Evolutionary conservation across 306 rosid species (phyloP).

Genomic region (Biancaea sappan): DNA sequence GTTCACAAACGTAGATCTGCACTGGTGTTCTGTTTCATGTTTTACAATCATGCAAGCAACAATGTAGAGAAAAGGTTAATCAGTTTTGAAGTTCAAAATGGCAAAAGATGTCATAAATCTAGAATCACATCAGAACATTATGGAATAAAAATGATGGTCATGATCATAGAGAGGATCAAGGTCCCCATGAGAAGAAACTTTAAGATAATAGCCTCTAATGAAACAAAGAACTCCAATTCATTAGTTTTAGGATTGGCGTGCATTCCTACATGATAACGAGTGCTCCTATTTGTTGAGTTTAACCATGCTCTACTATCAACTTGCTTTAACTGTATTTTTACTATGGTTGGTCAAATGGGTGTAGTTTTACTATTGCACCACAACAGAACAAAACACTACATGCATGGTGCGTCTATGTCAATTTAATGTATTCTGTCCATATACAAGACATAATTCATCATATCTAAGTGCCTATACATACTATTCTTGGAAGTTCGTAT

Average conservation of each 20-base stretch:
- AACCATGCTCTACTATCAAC: neutral
- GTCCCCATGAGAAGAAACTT: neutral
- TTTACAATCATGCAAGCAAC: neutral
- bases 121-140: neutral
- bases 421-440: no score
- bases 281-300: neutral
- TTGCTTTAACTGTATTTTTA: neutral
- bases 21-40: neutral
- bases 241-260: neutral
- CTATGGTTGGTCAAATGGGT: neutral
- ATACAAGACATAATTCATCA: constrained; percentile 8
- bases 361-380: neutral
- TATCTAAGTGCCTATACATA: neutral
- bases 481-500: neutral
- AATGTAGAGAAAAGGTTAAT: neutral
- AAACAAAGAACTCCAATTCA: neutral
- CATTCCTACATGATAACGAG: neutral
- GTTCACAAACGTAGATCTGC: no score
- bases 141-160: neutral
- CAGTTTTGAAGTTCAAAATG: neutral
- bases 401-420: neutral
- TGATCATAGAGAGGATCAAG: neutral
- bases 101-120: neutral
- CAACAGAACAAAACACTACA: neutral
- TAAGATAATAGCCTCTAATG: neutral